Evolutionary conservation across 1,284 basidiomycete species (phyloP), one percentile per base, ranked within the genome.

Genomic region (Ceratobasidium sp.): DNA sequence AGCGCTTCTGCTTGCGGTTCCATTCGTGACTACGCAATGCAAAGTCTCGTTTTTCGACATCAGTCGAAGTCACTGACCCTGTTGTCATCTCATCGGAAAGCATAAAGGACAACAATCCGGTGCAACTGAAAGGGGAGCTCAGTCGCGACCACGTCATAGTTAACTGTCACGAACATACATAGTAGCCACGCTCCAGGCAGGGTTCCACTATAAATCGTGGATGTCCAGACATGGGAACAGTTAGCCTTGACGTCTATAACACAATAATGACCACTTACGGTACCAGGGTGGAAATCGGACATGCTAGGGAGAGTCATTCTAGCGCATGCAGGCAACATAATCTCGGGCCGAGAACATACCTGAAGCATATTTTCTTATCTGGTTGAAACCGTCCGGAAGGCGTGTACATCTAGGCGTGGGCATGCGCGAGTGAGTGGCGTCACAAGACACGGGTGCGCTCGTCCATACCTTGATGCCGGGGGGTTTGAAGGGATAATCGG

Each of bases 71-170:
- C 54, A 97, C 89, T 0, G 93, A 94, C 13, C 96, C 96, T 0
- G 96, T 96, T 0, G 96, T 98, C 88, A 98, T 95, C 84, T 98
- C 96, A 78, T 98, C 95, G 1, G 93, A 91, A 69, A 96, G 87
- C 96, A 98, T 98, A 83, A 98, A 98, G 6, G 94, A 96, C 52
- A 98, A 84, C 26, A 98, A 85, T 38, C 96, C 96, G n/a, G 95
- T 97, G 76, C 98, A 87, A 82, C 95, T 96, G 77, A 76, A 46
- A 28, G 52, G 9, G 21, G 35, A 55, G 32, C 26, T 75, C 54
- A 72, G 47, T 64, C 43, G 23, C 23, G 61, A 55, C 62, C 30
- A 23, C 18, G 26, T 23, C 52, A 54, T 47, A 41, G 21, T 32
- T 21, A 41, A n/a, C 5, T 41, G 26, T 38, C 41, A 49, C 44